Percentiles rank a stretch among this genome's conserved stretches.
Evolutionary conservation across 192 early-diverging fungal species (phyloP).

Genomic region (Rhizophagus sp.): DNA sequence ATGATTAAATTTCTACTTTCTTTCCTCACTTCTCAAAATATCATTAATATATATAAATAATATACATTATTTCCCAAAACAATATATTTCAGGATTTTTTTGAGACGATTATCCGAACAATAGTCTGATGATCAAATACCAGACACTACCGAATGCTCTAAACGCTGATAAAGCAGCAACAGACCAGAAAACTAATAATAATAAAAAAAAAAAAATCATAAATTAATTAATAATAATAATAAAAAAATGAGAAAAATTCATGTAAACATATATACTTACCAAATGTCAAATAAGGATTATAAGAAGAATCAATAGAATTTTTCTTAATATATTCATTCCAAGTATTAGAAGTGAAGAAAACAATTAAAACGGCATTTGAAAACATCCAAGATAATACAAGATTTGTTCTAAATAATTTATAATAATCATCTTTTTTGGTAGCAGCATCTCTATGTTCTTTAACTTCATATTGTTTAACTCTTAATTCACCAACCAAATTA

Average conservation of each 20-base stretch:
- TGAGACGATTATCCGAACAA: conserved; percentile 53
- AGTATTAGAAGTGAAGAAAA: conserved; percentile 63
- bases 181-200: conserved; percentile 86
- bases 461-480: conserved; percentile 40
- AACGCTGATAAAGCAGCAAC: conserved; percentile 71
- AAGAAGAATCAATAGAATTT: neutral
- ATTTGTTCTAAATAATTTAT: conserved; percentile 83
- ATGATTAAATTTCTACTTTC: too few relatives aligned
- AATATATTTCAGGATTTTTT: neutral
- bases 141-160: conserved; percentile 71
- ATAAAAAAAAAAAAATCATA: conserved; percentile 70
- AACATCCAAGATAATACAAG: conserved; percentile 87
- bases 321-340: conserved; percentile 26
- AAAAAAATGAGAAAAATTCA: conserved; percentile 25
- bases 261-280: neutral
- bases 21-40: too few relatives aligned
- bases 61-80: too few relatives aligned
- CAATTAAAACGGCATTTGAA: conserved; percentile 73
- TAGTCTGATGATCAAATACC: conserved; percentile 66
- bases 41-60: too few relatives aligned
- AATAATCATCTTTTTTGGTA: conserved; percentile 87
- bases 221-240: conserved; percentile 43
- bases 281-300: conserved; percentile 21
- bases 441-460: conserved; percentile 71
- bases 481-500: conserved; percentile 66